Evolutionary conservation across 2,329 filamentous ascomycete genomes (phyloP), one percentile per base, ranked within the genome.

Genomic region (Microsporum canis): DNA sequence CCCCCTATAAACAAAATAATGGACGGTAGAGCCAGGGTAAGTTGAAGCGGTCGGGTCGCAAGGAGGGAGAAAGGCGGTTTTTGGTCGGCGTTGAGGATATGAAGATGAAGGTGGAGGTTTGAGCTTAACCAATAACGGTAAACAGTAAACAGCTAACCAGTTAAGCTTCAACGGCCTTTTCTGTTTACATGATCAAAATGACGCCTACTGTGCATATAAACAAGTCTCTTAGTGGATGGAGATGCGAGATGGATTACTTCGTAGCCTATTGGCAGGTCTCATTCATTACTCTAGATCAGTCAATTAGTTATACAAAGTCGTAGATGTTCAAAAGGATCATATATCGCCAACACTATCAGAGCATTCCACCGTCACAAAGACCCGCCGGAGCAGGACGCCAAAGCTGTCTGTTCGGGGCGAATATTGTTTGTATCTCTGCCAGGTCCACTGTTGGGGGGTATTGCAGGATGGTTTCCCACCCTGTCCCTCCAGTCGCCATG

Each of bases 401-500:
- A 2, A 31, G 49, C 17, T 27, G 49, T 12, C 49, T 29, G 29
- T 31, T 31, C 49, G 33, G 49, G 23, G 23, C 8, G 12, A 53
- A 53, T 10, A 53, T 10, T n/a, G 49, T 10, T 8, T 3, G 27
- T n/a, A 53, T n/a, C 27, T 53, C 49, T 27, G 27, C 47, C 14
- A 53, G 49, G n/a, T 53, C 49, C 4, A 33, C 8, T n/a, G 27
- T 27, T 33, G 12, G 27, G 33, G 49, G 49, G 29, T 53, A 53
- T 27, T 53, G 49, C 53, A 76, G 67, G 10, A 70, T 62, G 34
- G 73, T 65, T 63, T 77, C 74, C 72, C 77, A 78, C 59, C 71
- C 72, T 8, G 66, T 64, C 8, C 71, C 72, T 12, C 83, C 84
- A 0, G 89, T 92, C n/a, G 75, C 76, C 74, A 90, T 78, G 1